Evolutionary conservation across 805 yeast species (phyloP), one percentile per base, ranked within the genome.

Genomic region (Blastobotrys attinorum): DNA sequence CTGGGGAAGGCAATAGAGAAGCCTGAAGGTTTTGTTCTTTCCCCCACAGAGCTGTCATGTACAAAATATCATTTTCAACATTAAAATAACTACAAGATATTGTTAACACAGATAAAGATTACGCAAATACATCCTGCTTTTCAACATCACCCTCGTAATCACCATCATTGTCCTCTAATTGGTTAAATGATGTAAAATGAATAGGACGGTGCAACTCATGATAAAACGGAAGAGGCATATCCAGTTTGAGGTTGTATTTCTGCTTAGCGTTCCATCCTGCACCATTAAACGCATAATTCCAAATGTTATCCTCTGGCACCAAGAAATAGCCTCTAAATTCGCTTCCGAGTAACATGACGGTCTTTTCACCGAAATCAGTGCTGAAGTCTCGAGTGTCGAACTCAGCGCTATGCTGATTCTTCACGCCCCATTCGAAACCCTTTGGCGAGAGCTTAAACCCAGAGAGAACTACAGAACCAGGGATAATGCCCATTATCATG

Each of bases 251-350:
- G 11, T 69, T 77, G 54, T 73, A 86, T 4, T 66, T 69, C 37
- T 75, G 60, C n/a, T 73, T 72, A 3, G 77, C 66, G 53, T 75
- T 79, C 83, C 92, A 92, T 6, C 83, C 76, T 1, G 92, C 81
- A 1, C 96, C 92, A 65, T 86, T 73, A 55, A 92, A 90, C 2
- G 94, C 73, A 59, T 82, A 87, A 61, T 92, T 92, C 99, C 99
- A 92, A 23, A 87, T 59, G 45, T 77, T 79, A 25, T 81, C 81
- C 18, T 77, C 79, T 1, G 99, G 99, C 1, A 87, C 94, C 62
- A 86, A 60, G 62, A 86, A 89, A 50, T 78, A 81, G 4, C 98
- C 98, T 59, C 75, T 71, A 39, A 86, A 72, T 46, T 80, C 70
- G 48, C 80, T 90, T 0, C 96, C 79, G 17, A 92, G 61, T 20